Conservation (phyloP, 345 rosid genomes). For the Clarkia xantiana region DNA sequence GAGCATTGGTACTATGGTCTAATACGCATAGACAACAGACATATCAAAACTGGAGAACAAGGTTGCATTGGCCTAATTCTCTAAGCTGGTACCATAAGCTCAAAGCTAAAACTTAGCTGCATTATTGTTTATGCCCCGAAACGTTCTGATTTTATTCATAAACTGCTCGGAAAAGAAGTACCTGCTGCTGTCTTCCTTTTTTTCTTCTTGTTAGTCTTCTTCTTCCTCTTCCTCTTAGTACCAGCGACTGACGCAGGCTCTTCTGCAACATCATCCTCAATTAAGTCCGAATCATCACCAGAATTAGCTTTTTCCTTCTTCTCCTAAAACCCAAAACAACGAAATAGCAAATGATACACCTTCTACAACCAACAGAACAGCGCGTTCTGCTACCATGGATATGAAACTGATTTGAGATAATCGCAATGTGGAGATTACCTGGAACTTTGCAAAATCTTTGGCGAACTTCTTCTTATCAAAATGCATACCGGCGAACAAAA, state of each 20-base stretch:
- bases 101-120: too few species aligned
- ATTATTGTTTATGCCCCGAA: too few species aligned
- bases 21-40: conserved; percentile 1
- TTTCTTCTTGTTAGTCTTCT: conserved; percentile 59
- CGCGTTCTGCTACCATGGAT: not conserved
- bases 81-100: too few species aligned
- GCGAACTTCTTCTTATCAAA: conserved; percentile 56
- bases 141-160: too few species aligned
- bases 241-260: conserved; percentile 15
- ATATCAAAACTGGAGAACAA: not conserved
- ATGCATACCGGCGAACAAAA: conserved; percentile 62
- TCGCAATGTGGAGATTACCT: conserved; percentile 21
- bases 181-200: conserved; percentile 50
- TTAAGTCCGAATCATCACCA: conserved; percentile 18
- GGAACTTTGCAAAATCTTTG: conserved; percentile 42
- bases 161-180: conserved; percentile 13
- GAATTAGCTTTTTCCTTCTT: conserved; percentile 6
- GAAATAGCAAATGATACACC: not conserved
- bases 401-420: not conserved
- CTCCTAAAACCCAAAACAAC: conserved; percentile 3
- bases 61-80: too few species aligned
- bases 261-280: conserved; percentile 6
- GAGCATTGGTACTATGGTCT: too few species aligned
- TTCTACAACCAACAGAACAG: not conserved
- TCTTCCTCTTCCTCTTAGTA: conserved; percentile 53